These are phyloP conservation scores for Fusarium protoensiforme DNA, from an alignment of 2,329 filamentous ascomycete species.

Conservation along the genomic window DNA sequence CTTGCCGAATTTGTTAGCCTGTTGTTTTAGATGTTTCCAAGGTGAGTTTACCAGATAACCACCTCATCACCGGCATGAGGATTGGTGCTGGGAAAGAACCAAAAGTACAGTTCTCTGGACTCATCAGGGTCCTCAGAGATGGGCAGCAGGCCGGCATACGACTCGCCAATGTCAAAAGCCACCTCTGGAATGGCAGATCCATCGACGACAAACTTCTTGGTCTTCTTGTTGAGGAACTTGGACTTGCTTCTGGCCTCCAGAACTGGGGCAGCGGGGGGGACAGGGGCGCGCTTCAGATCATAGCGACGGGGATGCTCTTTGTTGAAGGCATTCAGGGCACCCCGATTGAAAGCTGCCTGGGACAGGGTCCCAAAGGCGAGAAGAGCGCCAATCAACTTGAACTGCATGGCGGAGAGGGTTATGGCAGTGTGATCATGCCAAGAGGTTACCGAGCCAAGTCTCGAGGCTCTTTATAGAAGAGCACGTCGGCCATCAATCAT, in stretches of 20 bases:
- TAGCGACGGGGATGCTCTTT: conserved; percentile 15
- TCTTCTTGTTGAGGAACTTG: conserved; percentile 36
- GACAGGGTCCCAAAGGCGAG: conserved; percentile 37
- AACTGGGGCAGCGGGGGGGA: not conserved
- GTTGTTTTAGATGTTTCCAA: not conserved
- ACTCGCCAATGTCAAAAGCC: conserved; percentile 74
- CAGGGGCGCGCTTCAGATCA: conserved; percentile 19
- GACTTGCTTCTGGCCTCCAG: conserved; percentile 22
- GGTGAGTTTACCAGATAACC: conserved; percentile 62
- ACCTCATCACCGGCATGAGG: conserved; percentile 65
- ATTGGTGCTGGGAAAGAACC: conserved; percentile 72
- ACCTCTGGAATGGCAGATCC: conserved; percentile 75
- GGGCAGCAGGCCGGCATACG: conserved; percentile 71
- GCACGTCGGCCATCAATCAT: not conserved
- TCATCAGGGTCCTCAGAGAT: conserved; percentile 63
- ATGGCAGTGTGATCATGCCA: not conserved
- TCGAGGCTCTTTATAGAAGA: conserved; percentile 10
- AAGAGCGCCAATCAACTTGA: conserved; percentile 33
- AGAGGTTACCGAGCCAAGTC: not conserved
- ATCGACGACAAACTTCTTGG: conserved; percentile 67
- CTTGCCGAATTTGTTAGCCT: conserved; percentile 64
- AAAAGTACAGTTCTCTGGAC: conserved; percentile 69
- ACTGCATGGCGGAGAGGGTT: conserved; percentile 22
- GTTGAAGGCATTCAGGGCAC: conserved; percentile 34
- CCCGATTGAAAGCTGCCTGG: conserved; percentile 38